Base-by-base conservation (phyloP, 1,284 basidiomycete species). In the Cystobasidium sp. region DNA sequence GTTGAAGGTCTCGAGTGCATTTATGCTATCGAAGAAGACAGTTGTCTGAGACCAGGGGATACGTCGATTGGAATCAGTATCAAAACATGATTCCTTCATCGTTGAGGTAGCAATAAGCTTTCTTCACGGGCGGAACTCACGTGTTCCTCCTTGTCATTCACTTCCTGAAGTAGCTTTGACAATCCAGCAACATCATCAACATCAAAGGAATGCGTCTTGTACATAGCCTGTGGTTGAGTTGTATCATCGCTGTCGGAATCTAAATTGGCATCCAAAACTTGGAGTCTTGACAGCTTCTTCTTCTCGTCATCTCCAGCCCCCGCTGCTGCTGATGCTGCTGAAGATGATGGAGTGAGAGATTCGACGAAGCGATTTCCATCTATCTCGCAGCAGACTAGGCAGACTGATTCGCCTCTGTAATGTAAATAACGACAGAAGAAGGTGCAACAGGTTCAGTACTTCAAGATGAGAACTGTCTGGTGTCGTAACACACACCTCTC, bases 11-110 rank as follows among this genome's bases (percentile, higher is more conserved):
- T 66, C 62, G n/a, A 73, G 63, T 8, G 63, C 53, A 52, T 64
- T 73, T 10, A 73, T 39, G 53, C 70, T 66, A 55, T 73, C 70
- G 52, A 73, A 56, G 41, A 66, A 65, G 6, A 73, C 44, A 12
- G 53, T 66, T 37, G 70, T 56, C 62, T 66, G 49, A 31, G 31
- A 5, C 31, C 31, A 5, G 31, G 31, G 24, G n/a, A 62, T 39
- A 18, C 5, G 20, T 16, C 10, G 3, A 43, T 12, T 3, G 9
- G 39, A 14, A 43, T 18, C 53, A 55, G 24, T 55, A 16, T 18
- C 12, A n/a, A 55, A 55, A 8, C 53, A 18, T 12, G n/a, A 16
- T 3, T 20, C 53, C 14, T 49, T n/a, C 6, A 49, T 14, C 52
- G 37, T 9, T 59, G 24, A 14, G 56, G 14, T 39, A 51, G 47